These are phyloP conservation scores for Suillus luteus DNA, from an alignment of 768 basidiomycete species.

Conservation along the genomic window DNA sequence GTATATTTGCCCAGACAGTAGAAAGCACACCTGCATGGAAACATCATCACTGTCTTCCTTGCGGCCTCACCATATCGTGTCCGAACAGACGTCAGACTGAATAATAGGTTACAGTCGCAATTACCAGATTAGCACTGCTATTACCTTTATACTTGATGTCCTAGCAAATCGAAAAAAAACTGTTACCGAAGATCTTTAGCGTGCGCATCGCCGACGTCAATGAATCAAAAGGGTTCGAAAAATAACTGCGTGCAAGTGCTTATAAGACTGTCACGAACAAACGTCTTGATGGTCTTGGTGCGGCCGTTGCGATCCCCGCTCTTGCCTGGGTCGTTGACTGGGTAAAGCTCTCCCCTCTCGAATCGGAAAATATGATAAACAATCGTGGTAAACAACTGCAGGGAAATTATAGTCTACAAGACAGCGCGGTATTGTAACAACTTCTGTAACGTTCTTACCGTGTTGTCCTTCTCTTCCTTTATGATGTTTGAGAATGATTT, in stretches of 20 bases:
- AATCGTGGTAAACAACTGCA: neutral
- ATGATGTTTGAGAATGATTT: constrained; percentile 69
- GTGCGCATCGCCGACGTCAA: neutral
- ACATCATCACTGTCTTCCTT: no score
- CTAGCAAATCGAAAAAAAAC: neutral
- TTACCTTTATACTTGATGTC: neutral
- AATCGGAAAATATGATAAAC: neutral
- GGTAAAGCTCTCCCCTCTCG: neutral
- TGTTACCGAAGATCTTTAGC: neutral
- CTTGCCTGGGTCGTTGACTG: neutral
- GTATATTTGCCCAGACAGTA: no score
- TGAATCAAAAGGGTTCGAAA: neutral
- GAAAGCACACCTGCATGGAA: no score
- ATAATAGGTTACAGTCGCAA: no score
- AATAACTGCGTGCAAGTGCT: neutral
- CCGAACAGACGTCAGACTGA: no score
- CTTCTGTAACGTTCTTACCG: constrained; percentile 40
- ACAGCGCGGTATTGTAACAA: constrained; percentile 31
- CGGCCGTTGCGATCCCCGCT: neutral
- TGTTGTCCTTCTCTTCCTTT: constrained; percentile 76
- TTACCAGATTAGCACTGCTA: no score
- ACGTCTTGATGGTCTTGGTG: neutral
- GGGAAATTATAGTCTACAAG: neutral
- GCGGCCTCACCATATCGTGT: no score
- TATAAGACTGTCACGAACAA: neutral